Conservation (phyloP, 306 rosid species). For the Sphenostylis stenocarpa region DNA sequence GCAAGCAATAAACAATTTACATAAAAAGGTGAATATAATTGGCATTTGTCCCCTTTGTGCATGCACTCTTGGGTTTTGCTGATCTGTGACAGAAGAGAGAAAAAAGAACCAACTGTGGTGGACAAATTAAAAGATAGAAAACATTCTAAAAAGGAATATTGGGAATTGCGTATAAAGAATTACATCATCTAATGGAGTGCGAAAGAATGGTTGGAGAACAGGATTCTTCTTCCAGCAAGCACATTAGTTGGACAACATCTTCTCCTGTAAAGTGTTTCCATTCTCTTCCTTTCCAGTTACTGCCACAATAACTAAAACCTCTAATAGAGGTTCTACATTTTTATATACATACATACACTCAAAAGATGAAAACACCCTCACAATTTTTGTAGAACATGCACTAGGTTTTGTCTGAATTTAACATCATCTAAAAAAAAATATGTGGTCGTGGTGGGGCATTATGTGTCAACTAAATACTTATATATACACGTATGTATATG, state of each 20-base stretch:
- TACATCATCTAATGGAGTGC: background rate
- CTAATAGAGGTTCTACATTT: background rate
- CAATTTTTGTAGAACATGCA: slow-evolving; percentile 21
- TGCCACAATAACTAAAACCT: background rate
- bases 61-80: background rate
- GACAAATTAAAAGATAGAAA: background rate
- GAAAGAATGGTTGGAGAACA: background rate
- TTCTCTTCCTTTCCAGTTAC: slow-evolving; percentile 31
- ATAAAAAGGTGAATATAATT: background rate
- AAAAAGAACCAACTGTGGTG: background rate
- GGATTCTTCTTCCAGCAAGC: background rate
- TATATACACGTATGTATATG: background rate
- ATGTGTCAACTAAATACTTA: slow-evolving; percentile 15
- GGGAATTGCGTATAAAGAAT: background rate
- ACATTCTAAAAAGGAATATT: background rate
- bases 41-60: background rate
- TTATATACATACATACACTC: background rate
- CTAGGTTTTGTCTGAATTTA: slow-evolving; percentile 26
- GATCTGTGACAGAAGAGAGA: background rate
- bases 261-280: slow-evolving; percentile 39
- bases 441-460: slow-evolving; percentile 31
- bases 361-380: slow-evolving; percentile 12
- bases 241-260: slow-evolving; percentile 31
- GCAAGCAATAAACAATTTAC: background rate
- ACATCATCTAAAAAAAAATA: background rate